Evolutionary conservation across 2,329 filamentous ascomycete species (phyloP).

Genomic region (Pyrenophora seminiperda): DNA sequence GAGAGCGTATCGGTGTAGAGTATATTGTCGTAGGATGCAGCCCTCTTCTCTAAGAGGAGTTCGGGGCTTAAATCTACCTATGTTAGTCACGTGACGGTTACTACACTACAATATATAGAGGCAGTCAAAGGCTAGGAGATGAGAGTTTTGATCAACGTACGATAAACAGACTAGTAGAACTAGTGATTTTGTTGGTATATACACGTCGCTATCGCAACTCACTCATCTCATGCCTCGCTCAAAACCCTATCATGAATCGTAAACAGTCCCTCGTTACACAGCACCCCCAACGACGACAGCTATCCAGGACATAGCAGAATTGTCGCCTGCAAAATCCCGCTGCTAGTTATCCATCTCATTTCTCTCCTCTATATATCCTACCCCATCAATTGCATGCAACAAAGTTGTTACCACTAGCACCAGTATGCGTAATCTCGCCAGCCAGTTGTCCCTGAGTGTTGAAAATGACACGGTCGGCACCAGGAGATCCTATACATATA

Average conservation of each 20-base stretch:
- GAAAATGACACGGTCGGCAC: constrained; percentile 70
- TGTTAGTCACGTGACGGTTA: too few relatives aligned
- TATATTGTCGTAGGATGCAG: too few relatives aligned
- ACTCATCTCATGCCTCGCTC: not conserved
- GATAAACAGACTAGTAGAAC: too few relatives aligned
- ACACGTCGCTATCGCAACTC: too few relatives aligned
- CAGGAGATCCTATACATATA: constrained; percentile 59
- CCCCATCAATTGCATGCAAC: constrained; percentile 60
- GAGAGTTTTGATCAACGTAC: too few relatives aligned
- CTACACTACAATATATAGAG: too few relatives aligned
- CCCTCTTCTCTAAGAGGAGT: too few relatives aligned
- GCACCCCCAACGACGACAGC: not conserved
- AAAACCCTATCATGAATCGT: not conserved
- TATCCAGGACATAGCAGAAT: not conserved
- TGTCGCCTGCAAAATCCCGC: not conserved
- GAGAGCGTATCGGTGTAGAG: too few relatives aligned
- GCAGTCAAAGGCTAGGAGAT: too few relatives aligned
- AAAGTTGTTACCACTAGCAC: constrained; percentile 70
- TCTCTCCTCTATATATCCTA: constrained; percentile 6
- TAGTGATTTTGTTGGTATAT: too few relatives aligned
- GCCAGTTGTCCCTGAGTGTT: constrained; percentile 62
- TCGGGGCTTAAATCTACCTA: too few relatives aligned
- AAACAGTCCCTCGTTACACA: constrained; percentile 1
- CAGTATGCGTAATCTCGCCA: constrained; percentile 72
- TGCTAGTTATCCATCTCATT: not conserved